Conservation (phyloP, 352 stramenopile genomes). For the Pythium phragmitis region DNA sequence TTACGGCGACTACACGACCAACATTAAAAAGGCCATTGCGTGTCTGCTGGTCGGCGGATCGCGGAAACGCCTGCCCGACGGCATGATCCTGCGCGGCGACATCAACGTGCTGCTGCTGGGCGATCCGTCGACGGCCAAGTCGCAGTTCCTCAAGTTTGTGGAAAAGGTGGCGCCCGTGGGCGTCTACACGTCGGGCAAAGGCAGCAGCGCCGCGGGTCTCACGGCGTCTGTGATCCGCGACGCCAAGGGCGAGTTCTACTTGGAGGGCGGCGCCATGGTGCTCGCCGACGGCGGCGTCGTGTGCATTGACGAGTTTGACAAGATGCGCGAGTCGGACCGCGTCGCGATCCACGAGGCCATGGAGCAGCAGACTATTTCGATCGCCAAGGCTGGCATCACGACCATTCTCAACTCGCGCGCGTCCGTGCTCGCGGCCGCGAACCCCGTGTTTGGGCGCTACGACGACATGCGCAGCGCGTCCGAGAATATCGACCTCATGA, state of each 20-base stretch:
- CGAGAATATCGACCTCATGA: conserved; percentile 99
- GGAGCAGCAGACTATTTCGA: conserved; percentile 99
- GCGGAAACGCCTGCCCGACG: conserved; percentile 93
- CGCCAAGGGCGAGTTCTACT: conserved; percentile 96
- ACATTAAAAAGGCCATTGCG: conserved; percentile 97
- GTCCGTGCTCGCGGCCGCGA: conserved; percentile 94
- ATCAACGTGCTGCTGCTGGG: conserved; percentile 98
- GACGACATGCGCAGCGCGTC: conserved; percentile 97
- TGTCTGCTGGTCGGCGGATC: conserved; percentile 95
- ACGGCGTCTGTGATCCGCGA: conserved; percentile 97
- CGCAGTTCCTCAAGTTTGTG: conserved; percentile 98
- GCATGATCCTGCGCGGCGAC: conserved; percentile 96
- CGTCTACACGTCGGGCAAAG: conserved; percentile 99
- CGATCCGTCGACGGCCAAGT: conserved; percentile 98
- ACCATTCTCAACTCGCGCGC: conserved; percentile 96
- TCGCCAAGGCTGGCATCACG: conserved; percentile 99
- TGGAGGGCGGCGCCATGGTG: conserved; percentile 98
- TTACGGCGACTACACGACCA: conserved; percentile 95
- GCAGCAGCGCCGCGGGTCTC: conserved; percentile 95
- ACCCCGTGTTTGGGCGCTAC: conserved; percentile 98
- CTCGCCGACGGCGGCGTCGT: conserved; percentile 98
- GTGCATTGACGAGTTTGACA: conserved; percentile 98
- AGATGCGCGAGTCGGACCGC: conserved; percentile 93
- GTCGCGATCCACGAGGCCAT: conserved; percentile 99
- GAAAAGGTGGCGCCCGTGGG: conserved; percentile 96